Evolutionary conservation across 805 yeast genomes (phyloP).

Genomic region (Starmerella floricola): DNA sequence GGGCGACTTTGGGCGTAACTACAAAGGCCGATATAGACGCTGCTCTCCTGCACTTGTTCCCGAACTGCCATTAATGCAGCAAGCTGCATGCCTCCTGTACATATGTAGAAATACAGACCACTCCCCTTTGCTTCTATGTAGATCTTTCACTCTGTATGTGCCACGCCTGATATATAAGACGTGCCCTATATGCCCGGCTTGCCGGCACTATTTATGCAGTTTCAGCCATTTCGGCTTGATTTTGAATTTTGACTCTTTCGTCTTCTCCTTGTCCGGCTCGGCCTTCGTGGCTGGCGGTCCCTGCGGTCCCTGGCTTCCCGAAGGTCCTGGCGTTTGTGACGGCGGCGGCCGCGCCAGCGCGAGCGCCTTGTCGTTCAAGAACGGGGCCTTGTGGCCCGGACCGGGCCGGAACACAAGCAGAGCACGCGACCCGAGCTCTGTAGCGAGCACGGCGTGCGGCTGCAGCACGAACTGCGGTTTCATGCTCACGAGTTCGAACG

Average conservation of each 20-base stretch:
- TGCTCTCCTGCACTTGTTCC: too few relatives aligned
- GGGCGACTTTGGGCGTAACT: too few relatives aligned
- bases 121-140: too few relatives aligned
- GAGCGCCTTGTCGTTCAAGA: conserved; percentile 17
- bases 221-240: conserved; percentile 23
- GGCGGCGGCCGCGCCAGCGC: conserved; percentile 1
- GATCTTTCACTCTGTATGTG: too few relatives aligned
- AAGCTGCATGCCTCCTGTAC: neutral
- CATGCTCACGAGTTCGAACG: conserved; percentile 36
- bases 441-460: conserved; percentile 27
- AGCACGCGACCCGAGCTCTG: conserved; percentile 37
- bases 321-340: neutral
- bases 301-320: neutral
- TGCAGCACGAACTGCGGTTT: conserved; percentile 37
- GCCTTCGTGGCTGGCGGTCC: neutral
- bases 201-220: conserved; percentile 14
- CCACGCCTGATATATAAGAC: too few relatives aligned
- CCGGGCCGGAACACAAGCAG: conserved; percentile 32
- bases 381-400: conserved; percentile 5
- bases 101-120: too few relatives aligned
- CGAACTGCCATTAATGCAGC: too few relatives aligned
- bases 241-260: conserved; percentile 2
- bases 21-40: too few relatives aligned
- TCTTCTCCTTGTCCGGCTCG: neutral
- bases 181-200: too few relatives aligned